Evolutionary conservation across 1,284 basidiomycete genomes (phyloP), one percentile per base, ranked within the genome.

Genomic region (Sporisorium reilianum): DNA sequence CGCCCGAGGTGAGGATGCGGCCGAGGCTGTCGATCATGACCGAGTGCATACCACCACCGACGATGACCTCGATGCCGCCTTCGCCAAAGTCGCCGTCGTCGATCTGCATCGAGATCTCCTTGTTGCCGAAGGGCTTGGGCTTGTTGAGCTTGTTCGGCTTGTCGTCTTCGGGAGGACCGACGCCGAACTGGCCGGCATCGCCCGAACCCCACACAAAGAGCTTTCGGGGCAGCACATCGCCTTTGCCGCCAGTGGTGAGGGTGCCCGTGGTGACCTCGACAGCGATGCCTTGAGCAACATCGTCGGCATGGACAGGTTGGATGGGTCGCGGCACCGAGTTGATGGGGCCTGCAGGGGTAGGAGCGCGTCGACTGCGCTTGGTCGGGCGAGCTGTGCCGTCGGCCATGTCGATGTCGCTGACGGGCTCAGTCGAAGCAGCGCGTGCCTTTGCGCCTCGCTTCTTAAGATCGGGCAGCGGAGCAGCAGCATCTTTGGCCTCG

Each of bases 1-100:
- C 91, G 49, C 94, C 94, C 86, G 92, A 95, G 10, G 92, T 91
- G 40, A 80, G 56, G 30, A 84, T 73, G 45, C 74, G 67, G 22
- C 82, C 82, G 16, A 75, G 46, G 14, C 63, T 64, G 59, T 84
- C 82, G 52, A 84, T 77, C 38, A 80, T 62, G 38, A 84, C 64
- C 18, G 82, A 77, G 58, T 84, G 82, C 82, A 84, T 83, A 23
- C 82, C 82, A 18, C 82, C 82, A 18, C 79, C 82, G 10, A 77
- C 78, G 34, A 82, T 57, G 18, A 65, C 49, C 52, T 81, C 78
- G 20, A 82, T 64, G 22, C 82, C 82, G 36, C 75, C 76, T 8
- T 53, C 42, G 10, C 82, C 82, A 40, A 80, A 54, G 28, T 78
- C 69, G 40, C 78, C 81, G 3, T 74, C 74, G 44, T 75, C 75